Base-by-base conservation (phyloP, 2,329 filamentous ascomycete genomes). In the Fusarium sp. region DNA sequence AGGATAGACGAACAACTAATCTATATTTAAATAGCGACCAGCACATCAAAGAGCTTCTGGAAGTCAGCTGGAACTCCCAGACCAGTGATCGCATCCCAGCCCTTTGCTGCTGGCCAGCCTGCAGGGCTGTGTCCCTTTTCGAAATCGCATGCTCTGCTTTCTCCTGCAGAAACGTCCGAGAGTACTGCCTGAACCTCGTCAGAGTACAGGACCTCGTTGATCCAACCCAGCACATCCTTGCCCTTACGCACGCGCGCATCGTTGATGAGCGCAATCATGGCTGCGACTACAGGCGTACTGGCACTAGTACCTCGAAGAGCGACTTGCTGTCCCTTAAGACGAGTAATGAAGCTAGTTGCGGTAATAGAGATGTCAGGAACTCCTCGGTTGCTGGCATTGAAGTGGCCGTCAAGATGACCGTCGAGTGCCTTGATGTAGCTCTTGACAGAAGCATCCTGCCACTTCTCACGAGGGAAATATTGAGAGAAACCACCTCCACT, bases 311-410 rank as follows among this genome's bases (percentile, higher is more conserved):
- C 85, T 48, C 78, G 70, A 4, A 83, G 75, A 3, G 67, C 64
- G 0, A 55, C 41, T 7, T 74, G 61, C 16, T 57, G 52, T 10
- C 79, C 80, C 8, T 74, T 74, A 18, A 78, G 67, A 5, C 80
- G 61, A 37, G 82, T 80, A 9, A 77, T 67, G 59, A 90, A 91
- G 65, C 88, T 86, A 10, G 86, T 86, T 3, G 89, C 85, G 24
- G 92, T 83, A 6, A 82, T 84, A 6, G 84, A 81, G 25, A 88
- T 79, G 69, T 88, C 86, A 1, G 86, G 86, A 22, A 83, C 81
- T 2, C 81, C 86, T 7, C 86, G 81, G 40, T 84, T 85, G 4
- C 73, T 77, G 0, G 74, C 63, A 69, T 86, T 82, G 76, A 84
- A 87, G 56, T 82, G 78, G 29, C 79, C 81, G 1, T 77, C 54